Base-by-base conservation (phyloP, 208 protist species). In the Zelonia costaricensis region DNA sequence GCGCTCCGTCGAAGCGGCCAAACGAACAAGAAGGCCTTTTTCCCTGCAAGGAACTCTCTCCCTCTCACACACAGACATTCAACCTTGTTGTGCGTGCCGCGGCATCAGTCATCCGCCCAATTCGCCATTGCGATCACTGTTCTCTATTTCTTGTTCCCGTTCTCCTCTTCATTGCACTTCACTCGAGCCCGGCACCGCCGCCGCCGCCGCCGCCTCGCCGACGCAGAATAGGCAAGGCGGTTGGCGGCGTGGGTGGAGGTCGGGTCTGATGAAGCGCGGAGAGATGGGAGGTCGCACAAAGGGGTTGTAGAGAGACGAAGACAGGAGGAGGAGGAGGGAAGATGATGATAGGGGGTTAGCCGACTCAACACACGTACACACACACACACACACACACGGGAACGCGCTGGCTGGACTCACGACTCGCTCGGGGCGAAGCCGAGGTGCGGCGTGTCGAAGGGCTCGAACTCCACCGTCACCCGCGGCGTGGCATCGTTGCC, bases 371-470 rank as follows among this genome's bases (percentile, higher is more conserved):
- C 6, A 52, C 6, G 35, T 18, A 30, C 25, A 52, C 8, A n/a
- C 27, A 52, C 4, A 36, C 27, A 52, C 4, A 30, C 25, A 33
- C 46, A 51, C 1, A 4, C 43, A 48, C 16, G 28, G 8, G 28
- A 18, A 48, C n/a, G 2, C n/a, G 42, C 42, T 46, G 42, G 10
- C 16, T n/a, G n/a, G n/a, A n/a, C 36, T 42, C 49, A 77, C 18
- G 56, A 49, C 53, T 75, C 59, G 0, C 30, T 36, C 33, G 71
- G 63, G 4, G 42, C 42, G n/a, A 60, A 43, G 5, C 53, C 8
- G n/a, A 76, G 62, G 27, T 79, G 76, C 6, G 70, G 69, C 2
- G 67, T 69, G 18, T 15, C 28, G 25, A 82, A 72, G 23, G 36
- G 25, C 6, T 43, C n/a, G 7, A 47, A 48, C 25, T 68, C 62